Conservation (phyloP, 2,329 filamentous ascomycete species). For the Pestalotiopsis sp. region DNA sequence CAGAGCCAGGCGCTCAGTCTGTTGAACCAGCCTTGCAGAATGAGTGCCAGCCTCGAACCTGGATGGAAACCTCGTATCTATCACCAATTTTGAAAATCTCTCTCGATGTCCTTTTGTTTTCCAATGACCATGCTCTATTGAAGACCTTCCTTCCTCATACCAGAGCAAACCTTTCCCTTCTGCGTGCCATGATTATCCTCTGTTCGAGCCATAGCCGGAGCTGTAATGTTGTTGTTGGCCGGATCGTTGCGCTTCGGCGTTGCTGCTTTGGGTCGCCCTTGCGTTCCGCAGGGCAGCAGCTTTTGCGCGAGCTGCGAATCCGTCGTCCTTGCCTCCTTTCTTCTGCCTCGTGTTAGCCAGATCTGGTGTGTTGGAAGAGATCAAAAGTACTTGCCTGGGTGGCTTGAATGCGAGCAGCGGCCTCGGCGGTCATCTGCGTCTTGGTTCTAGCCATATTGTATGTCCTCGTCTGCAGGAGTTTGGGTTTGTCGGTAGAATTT, state of each 20-base stretch:
- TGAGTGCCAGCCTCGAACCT: background rate
- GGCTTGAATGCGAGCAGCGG: slow-evolving; percentile 7
- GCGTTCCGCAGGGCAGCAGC: slow-evolving; percentile 5
- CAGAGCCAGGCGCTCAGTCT: background rate
- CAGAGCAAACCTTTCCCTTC: background rate
- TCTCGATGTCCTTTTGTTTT: background rate
- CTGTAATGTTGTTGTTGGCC: background rate
- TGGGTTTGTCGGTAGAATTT: background rate
- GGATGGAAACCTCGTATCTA: background rate
- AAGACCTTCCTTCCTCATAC: background rate
- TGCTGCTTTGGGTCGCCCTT: background rate
- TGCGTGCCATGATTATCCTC: background rate
- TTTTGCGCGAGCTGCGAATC: slow-evolving; percentile 5
- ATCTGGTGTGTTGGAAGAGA: background rate
- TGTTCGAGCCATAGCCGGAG: background rate
- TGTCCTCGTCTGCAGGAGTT: background rate
- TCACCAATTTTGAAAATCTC: background rate
- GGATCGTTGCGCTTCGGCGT: background rate
- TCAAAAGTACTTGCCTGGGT: background rate
- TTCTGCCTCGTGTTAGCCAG: background rate
- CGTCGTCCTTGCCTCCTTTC: background rate
- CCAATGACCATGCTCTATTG: background rate
- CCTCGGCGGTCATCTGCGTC: slow-evolving; percentile 7
- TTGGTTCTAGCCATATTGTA: slow-evolving; percentile 1
- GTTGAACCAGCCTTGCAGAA: background rate